Percentiles rank a stretch among this genome's conserved stretches.
These are phyloP conservation scores for Pseudocercospora musae DNA, from an alignment of 2,329 filamentous ascomycete species.

Conservation along the genomic window DNA sequence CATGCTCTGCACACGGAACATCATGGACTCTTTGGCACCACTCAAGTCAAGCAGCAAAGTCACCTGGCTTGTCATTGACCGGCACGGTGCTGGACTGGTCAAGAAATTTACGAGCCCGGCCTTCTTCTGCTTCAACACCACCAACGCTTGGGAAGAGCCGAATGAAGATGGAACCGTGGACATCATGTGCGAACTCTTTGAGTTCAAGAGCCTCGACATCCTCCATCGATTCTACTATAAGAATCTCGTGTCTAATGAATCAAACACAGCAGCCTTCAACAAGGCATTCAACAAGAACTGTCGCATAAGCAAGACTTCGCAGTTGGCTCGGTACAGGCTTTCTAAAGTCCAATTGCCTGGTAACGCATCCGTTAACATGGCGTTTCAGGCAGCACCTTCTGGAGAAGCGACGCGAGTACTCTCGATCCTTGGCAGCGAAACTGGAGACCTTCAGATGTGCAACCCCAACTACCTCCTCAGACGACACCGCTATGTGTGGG, in stretches of 20 bases:
- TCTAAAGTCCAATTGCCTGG: not conserved
- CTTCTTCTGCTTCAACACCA: slow-evolving; percentile 75
- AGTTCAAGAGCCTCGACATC: slow-evolving; percentile 63
- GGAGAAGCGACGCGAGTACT: slow-evolving; percentile 1
- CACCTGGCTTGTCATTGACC: slow-evolving; percentile 73
- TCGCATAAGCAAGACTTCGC: not conserved
- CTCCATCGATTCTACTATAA: slow-evolving; percentile 68
- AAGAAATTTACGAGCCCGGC: slow-evolving; percentile 67
- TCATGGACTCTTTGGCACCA: slow-evolving; percentile 64
- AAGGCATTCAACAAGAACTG: not conserved
- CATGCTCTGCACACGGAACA: slow-evolving; percentile 63
- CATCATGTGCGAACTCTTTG: slow-evolving; percentile 63
- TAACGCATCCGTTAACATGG: not conserved
- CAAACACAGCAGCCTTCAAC: slow-evolving; percentile 30
- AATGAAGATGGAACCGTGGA: slow-evolving; percentile 41
- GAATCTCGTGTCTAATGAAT: slow-evolving; percentile 57
- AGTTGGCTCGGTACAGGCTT: slow-evolving; percentile 16
- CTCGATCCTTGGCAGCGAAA: slow-evolving; percentile 49
- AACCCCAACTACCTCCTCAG: slow-evolving; percentile 56
- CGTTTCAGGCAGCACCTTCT: not conserved
- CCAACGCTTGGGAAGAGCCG: slow-evolving; percentile 71
- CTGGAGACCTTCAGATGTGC: slow-evolving; percentile 64
- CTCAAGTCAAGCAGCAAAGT: slow-evolving; percentile 58
- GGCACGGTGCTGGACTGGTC: slow-evolving; percentile 62
- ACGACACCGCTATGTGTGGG: slow-evolving; percentile 59